These are phyloP conservation scores for Dictyostelium discoideum DNA, from an alignment of 78 protist species.

Conservation along the genomic window DNA sequence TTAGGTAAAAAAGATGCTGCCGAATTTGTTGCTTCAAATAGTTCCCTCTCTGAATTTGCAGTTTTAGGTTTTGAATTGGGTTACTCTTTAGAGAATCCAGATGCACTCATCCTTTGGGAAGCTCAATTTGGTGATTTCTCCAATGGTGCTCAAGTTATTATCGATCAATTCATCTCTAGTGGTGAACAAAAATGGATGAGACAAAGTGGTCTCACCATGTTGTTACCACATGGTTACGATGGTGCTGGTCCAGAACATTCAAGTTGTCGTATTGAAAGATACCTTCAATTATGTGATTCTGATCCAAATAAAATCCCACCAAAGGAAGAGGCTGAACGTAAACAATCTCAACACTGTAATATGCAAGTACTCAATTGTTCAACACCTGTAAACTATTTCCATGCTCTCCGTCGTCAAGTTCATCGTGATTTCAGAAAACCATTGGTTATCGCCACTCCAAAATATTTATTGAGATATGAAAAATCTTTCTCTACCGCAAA, in stretches of 20 bases:
- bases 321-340: constrained; percentile 33
- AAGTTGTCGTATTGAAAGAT: constrained; percentile 95
- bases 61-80: constrained; percentile 97
- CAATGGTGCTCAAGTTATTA: constrained; percentile 96
- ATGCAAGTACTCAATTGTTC: constrained; percentile 90
- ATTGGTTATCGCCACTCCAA: constrained; percentile 92
- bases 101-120: constrained; percentile 96
- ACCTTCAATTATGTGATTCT: constrained; percentile 84
- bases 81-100: constrained; percentile 90
- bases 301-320: constrained; percentile 74
- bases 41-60: constrained; percentile 87
- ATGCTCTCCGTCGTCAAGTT: constrained; percentile 96
- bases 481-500: constrained; percentile 35
- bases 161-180: constrained; percentile 95
- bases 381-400: constrained; percentile 98
- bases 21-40: constrained; percentile 74
- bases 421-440: constrained; percentile 97
- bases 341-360: constrained; percentile 80
- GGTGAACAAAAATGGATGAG: constrained; percentile 96
- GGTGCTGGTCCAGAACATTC: constrained; percentile 99
- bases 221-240: constrained; percentile 98
- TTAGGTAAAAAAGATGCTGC: constrained; percentile 51
- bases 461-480: constrained; percentile 86
- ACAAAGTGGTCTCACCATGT: constrained; percentile 90
- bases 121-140: constrained; percentile 98